Evolutionary conservation across 495 filamentous ascomycete species (phyloP), one percentile per base, ranked within the genome.

Genomic region (Haplographium delicatum): DNA sequence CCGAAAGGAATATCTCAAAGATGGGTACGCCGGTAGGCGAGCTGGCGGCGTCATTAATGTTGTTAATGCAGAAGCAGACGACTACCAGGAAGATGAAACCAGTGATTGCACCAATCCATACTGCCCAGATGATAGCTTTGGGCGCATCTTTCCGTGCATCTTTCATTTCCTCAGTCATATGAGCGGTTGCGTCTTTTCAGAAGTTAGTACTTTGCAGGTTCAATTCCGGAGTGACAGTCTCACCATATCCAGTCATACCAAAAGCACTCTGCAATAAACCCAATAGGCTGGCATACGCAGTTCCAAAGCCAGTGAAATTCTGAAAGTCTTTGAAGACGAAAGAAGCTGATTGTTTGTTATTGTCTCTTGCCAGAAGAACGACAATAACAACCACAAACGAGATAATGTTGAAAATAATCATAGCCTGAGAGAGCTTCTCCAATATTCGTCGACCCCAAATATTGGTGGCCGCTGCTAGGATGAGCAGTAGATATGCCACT

Each of bases 1-100:
- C 72, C 52, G 72, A 61, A 58, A 70, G 71, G 60, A 68, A 72
- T 50, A 80, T 73, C 47, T 71, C 60, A 51, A 80, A 75, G 56
- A 81, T 72, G 1, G 75, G 71, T 27, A 69, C 73, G 20, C 69
- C 66, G 4, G 75, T 76, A 3, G 68, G 50, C 6, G 59, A 63
- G 4, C 45, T 49, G 1, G 72, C 24, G 1, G 65, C 68, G 11
- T 54, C 54, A 2, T 63, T 37, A 25, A 69, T 47, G 57, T 71
- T 60, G 3, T 65, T 67, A 47, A 71, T 68, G 56, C 63, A 68
- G 54, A 67, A 76, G 0, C 74, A 59, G 37, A 64, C 51, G 5
- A 62, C 60, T 20, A 75, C 47, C 2, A 69, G 40, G 46, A 69
- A 69, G 25, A 44, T 59, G 44, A 73, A 71, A 15, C 59, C 63